A percentile compares a stretch with the other conserved stretches of the same genome.
Evolutionary conservation across 106 monocot species (phyloP).

Genomic region (Vanilla planifolia): DNA sequence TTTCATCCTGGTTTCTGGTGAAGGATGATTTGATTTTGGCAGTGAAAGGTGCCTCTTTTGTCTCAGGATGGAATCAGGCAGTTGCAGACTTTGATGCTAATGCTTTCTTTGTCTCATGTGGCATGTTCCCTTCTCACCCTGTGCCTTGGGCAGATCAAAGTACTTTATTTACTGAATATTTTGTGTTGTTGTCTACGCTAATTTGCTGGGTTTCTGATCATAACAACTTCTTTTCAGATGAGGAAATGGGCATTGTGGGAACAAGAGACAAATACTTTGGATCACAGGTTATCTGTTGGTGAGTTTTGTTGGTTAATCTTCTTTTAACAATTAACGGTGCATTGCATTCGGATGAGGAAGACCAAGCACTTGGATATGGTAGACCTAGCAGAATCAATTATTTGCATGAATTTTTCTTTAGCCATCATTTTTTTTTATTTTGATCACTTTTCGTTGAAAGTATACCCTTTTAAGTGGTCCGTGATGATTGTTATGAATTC

Average conservation of each 20-base stretch:
- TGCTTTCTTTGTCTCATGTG: slow-evolving; percentile 7
- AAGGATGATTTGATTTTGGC: background rate
- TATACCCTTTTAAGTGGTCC: too few species aligned
- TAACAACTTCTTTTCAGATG: slow-evolving; percentile 22
- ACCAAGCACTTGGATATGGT: too few species aligned
- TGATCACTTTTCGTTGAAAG: too few species aligned
- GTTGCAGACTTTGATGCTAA: slow-evolving; percentile 15
- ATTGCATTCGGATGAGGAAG: too few species aligned
- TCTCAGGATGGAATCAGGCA: slow-evolving; percentile 9
- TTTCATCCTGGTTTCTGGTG: too few species aligned
- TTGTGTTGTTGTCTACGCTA: background rate
- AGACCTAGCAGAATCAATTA: too few species aligned
- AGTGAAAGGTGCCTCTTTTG: slow-evolving; percentile 18
- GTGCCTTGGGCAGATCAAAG: slow-evolving; percentile 13
- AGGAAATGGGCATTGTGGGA: slow-evolving; percentile 35
- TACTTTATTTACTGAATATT: background rate
- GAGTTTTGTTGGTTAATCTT: slow-evolving; percentile 5
- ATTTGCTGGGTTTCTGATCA: background rate
- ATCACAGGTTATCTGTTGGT: slow-evolving; percentile 31
- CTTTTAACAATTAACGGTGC: too few species aligned
- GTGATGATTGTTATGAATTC: too few species aligned
- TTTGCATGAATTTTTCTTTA: too few species aligned
- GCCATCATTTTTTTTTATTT: too few species aligned
- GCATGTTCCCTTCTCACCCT: slow-evolving; percentile 7
- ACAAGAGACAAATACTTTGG: slow-evolving; percentile 32